A percentile compares a stretch with the other conserved stretches of the same genome.
Conservation (phyloP, 495 filamentous ascomycete genomes). For the Gamarada debralockiae region DNA sequence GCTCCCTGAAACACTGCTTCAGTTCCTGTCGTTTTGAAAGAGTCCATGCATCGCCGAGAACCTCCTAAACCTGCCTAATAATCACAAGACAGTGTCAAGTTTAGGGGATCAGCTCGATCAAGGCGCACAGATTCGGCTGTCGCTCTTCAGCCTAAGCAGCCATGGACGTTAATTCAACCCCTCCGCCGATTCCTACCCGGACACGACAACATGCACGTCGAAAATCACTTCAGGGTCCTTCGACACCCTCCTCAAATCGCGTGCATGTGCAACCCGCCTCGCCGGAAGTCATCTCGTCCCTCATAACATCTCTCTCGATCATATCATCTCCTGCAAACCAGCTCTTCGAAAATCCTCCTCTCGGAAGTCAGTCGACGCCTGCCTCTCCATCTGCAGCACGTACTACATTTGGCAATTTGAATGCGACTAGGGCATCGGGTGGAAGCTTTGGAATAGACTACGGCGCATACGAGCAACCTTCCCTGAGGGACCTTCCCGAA, state of each 20-base stretch:
- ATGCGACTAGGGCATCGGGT: slow-evolving; percentile 28
- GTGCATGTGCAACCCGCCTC: slow-evolving; percentile 61
- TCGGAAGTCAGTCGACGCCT: slow-evolving; percentile 15
- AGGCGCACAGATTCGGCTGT: slow-evolving; percentile 6
- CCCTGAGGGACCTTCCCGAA: slow-evolving; percentile 55
- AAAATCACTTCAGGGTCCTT: slow-evolving; percentile 32
- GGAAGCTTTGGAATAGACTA: slow-evolving; percentile 72
- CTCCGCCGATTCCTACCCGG: slow-evolving; percentile 31
- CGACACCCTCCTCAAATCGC: slow-evolving; percentile 34
- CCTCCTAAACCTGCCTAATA: slow-evolving; percentile 11
- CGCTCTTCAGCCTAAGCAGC: background rate
- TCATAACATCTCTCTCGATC: slow-evolving; percentile 87
- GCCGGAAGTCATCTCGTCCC: slow-evolving; percentile 87
- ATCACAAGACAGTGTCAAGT: background rate
- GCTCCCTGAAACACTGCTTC: slow-evolving; percentile 15
- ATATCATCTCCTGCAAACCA: slow-evolving; percentile 73
- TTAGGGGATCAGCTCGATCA: background rate
- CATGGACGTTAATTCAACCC: slow-evolving; percentile 17
- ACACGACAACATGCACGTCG: slow-evolving; percentile 32
- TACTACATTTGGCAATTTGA: slow-evolving; percentile 12
- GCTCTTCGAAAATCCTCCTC: slow-evolving; percentile 63
- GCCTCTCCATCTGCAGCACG: slow-evolving; percentile 21
- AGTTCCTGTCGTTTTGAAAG: slow-evolving; percentile 9
- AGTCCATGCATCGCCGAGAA: slow-evolving; percentile 18
- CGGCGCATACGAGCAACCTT: slow-evolving; percentile 49